phyloP scores from a whole-genome alignment of 2,329 filamentous ascomycete genomes.

The Aaosphaeria arxii region DNA sequence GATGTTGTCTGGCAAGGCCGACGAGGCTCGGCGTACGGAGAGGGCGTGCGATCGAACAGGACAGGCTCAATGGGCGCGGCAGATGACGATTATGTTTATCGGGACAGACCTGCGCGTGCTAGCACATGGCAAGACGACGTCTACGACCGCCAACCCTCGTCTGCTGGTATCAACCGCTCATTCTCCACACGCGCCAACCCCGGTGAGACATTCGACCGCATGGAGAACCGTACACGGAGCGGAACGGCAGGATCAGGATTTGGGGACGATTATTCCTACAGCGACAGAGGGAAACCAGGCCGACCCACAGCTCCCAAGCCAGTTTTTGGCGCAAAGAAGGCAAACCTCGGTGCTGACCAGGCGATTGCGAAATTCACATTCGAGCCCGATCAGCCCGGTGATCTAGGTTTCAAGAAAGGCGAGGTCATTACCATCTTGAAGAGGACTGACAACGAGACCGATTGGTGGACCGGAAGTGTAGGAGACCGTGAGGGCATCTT shows the following conservation, averaged over 20 bases:
- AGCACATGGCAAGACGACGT: constrained; percentile 74
- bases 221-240: constrained; percentile 28
- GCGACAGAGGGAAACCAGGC: constrained; percentile 62
- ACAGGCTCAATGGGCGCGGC: constrained; percentile 35
- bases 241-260: constrained; percentile 38
- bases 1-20: constrained; percentile 80
- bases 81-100: constrained; percentile 49
- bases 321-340: constrained; percentile 60
- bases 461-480: constrained; percentile 97
- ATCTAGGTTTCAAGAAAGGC: constrained; percentile 95
- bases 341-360: constrained; percentile 62
- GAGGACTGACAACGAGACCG: constrained; percentile 87
- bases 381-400: constrained; percentile 87
- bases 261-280: constrained; percentile 52
- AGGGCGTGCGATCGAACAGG: constrained; percentile 57
- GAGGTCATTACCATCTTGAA: constrained; percentile 94
- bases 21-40: constrained; percentile 67
- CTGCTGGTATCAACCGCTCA: constrained; percentile 42
- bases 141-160: constrained; percentile 58
- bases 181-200: constrained; percentile 51
- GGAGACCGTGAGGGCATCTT: constrained; percentile 87
- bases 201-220: constrained; percentile 50
- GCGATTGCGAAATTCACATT: constrained; percentile 91
- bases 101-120: constrained; percentile 59
- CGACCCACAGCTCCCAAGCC: constrained; percentile 88